Conservation (phyloP, 1,284 basidiomycete genomes). For the Phaffia rhodozyma region DNA sequence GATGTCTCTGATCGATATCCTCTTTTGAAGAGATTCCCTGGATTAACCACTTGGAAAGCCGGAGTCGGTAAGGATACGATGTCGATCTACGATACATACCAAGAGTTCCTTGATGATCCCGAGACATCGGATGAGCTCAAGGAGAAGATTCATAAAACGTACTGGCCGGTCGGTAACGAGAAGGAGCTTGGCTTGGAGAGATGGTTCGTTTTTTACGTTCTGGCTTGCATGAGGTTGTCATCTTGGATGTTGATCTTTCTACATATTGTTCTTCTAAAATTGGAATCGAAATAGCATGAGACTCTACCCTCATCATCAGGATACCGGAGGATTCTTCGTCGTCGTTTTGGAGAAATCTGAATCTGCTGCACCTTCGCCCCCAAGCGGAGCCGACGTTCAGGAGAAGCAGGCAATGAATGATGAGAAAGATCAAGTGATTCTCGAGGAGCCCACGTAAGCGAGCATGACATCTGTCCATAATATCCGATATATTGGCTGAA, state of each 20-base stretch:
- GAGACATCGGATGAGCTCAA: slow-evolving; percentile 7
- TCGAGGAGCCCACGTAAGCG: not conserved
- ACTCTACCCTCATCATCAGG: slow-evolving; percentile 88
- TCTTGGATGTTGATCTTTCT: not conserved
- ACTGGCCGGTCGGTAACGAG: slow-evolving; percentile 67
- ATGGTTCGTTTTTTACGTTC: slow-evolving; percentile 45
- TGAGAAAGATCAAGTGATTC: not conserved
- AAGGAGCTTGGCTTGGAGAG: slow-evolving; percentile 46
- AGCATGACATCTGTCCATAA: not conserved
- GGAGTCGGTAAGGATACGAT: slow-evolving; percentile 20
- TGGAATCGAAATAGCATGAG: slow-evolving; percentile 47
- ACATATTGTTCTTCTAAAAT: slow-evolving; percentile 4
- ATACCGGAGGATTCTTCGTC: slow-evolving; percentile 96
- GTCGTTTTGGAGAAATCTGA: slow-evolving; percentile 59
- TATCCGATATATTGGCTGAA: not conserved
- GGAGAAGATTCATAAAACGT: slow-evolving; percentile 37
- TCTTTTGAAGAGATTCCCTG: slow-evolving; percentile 59
- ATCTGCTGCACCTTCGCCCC: too few species aligned
- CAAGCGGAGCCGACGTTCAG: not conserved
- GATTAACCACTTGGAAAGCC: slow-evolving; percentile 55
- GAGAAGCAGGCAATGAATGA: not conserved
- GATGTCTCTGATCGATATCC: slow-evolving; percentile 64
- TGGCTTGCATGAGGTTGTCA: not conserved
- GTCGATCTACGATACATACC: slow-evolving; percentile 13
- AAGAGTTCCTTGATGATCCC: slow-evolving; percentile 2